These are phyloP conservation scores for Mycocentrospora acerina DNA, from an alignment of 2,329 filamentous ascomycete species.

Conservation along the genomic window DNA sequence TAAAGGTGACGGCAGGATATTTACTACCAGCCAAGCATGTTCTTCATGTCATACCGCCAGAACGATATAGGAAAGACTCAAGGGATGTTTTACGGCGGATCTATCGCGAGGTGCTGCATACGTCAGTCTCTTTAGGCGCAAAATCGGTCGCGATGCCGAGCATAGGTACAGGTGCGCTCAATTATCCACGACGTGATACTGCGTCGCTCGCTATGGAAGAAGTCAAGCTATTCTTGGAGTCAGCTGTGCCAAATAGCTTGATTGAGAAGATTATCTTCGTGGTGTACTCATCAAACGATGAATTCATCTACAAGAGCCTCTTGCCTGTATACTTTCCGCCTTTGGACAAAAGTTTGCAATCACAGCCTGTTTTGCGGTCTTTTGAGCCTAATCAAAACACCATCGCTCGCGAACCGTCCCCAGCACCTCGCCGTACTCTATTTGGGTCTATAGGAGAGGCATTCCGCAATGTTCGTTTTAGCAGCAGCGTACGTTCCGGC, in stretches of 20 bases:
- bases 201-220: conserved; percentile 38
- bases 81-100: conserved; percentile 29
- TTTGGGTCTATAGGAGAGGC: conserved; percentile 25
- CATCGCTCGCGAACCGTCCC: not conserved
- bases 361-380: conserved; percentile 7
- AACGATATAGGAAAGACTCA: conserved; percentile 21
- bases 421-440: conserved; percentile 14
- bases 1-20: conserved; percentile 29
- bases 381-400: not conserved
- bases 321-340: conserved; percentile 37
- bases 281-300: conserved; percentile 32
- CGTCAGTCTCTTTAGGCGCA: conserved; percentile 24
- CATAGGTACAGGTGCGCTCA: conserved; percentile 35
- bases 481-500: conserved; percentile 11
- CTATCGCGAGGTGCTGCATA: conserved; percentile 30
- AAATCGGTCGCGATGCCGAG: conserved; percentile 36
- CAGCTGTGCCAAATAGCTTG: conserved; percentile 13
- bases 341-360: conserved; percentile 12
- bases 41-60: conserved; percentile 32
- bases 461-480: conserved; percentile 22
- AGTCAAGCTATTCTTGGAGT: conserved; percentile 34
- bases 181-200: conserved; percentile 29
- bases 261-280: conserved; percentile 35
- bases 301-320: conserved; percentile 34
- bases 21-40: conserved; percentile 32